Conservation (phyloP, 768 basidiomycete species). For the Gymnopilus dilepis region DNA sequence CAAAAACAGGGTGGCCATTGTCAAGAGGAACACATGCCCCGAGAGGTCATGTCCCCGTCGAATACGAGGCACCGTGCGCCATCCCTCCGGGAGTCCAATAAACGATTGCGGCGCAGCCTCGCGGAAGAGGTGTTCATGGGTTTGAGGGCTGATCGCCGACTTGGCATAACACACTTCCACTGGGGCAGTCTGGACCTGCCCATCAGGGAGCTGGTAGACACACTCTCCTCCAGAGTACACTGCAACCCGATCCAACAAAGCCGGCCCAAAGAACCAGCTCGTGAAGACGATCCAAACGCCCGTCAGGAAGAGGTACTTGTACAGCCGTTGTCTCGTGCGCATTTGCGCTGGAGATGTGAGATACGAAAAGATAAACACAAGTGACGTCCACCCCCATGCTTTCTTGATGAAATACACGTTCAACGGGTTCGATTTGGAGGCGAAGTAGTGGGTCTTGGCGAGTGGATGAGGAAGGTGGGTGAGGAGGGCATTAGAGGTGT, state of each 20-base stretch:
- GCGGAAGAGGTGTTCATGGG: constrained; percentile 68
- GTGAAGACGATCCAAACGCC: constrained; percentile 77
- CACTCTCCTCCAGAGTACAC: constrained; percentile 78
- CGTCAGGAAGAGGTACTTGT: constrained; percentile 64
- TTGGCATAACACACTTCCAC: constrained; percentile 58
- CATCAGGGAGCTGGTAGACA: constrained; percentile 64
- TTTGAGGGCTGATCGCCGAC: constrained; percentile 55
- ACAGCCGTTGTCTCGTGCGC: constrained; percentile 47
- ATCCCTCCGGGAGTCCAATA: constrained; percentile 36
- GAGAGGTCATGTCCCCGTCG: constrained; percentile 90
- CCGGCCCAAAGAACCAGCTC: constrained; percentile 88
- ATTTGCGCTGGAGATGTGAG: constrained; percentile 55
- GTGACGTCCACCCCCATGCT: constrained; percentile 90
- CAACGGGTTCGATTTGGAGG: constrained; percentile 78
- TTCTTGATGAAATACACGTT: constrained; percentile 90
- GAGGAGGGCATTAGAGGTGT: constrained; percentile 82
- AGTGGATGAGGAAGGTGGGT: constrained; percentile 74
- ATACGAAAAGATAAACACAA: constrained; percentile 64
- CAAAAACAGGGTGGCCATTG: constrained; percentile 78
- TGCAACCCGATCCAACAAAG: constrained; percentile 70
- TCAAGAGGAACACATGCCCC: constrained; percentile 91
- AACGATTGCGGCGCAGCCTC: neutral
- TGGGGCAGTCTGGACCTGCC: constrained; percentile 58
- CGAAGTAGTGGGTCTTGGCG: constrained; percentile 69
- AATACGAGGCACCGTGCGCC: constrained; percentile 62